These are phyloP conservation scores for Verticillium tricorpus DNA, from an alignment of 2,329 filamentous ascomycete species.

Conservation along the genomic window DNA sequence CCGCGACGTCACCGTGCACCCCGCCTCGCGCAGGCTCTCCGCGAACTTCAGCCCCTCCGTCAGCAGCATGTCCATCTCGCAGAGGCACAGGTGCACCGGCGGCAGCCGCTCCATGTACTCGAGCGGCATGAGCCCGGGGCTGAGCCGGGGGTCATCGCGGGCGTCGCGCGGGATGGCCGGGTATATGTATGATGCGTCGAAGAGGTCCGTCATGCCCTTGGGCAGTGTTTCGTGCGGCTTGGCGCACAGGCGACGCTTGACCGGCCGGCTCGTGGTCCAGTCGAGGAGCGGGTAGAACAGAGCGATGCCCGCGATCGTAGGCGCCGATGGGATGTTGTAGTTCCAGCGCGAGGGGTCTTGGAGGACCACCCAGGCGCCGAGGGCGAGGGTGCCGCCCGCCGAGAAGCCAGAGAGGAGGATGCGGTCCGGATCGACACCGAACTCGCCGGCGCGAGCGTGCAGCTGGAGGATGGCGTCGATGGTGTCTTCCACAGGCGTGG, in stretches of 20 bases:
- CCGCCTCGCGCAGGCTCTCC: conserved; percentile 41
- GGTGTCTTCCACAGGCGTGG: conserved; percentile 60
- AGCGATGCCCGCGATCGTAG: conserved; percentile 46
- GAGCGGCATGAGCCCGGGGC: conserved; percentile 52
- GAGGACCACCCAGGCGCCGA: conserved; percentile 42
- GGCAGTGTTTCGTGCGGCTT: conserved; percentile 56
- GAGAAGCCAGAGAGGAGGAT: conserved; percentile 62
- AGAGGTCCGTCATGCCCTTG: conserved; percentile 54
- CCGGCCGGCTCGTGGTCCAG: conserved; percentile 51
- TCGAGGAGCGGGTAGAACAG: conserved; percentile 62
- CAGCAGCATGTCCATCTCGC: conserved; percentile 63
- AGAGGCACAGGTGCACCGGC: conserved; percentile 54
- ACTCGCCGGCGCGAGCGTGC: conserved; percentile 47
- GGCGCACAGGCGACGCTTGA: conserved; percentile 49
- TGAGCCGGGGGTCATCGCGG: conserved; percentile 50
- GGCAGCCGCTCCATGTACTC: conserved; percentile 47
- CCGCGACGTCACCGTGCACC: conserved; percentile 27
- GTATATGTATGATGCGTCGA: conserved; percentile 58
- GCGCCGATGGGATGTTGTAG: conserved; percentile 23
- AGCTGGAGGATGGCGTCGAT: conserved; percentile 61
- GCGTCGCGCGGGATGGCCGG: conserved; percentile 41
- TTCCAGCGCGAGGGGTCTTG: conserved; percentile 36
- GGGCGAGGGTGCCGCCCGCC: conserved; percentile 53
- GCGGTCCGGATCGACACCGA: conserved; percentile 50
- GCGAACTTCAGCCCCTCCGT: conserved; percentile 57